Evolutionary conservation across 352 stramenopile species (phyloP).

Genomic region (Globisporangium perplexum): DNA sequence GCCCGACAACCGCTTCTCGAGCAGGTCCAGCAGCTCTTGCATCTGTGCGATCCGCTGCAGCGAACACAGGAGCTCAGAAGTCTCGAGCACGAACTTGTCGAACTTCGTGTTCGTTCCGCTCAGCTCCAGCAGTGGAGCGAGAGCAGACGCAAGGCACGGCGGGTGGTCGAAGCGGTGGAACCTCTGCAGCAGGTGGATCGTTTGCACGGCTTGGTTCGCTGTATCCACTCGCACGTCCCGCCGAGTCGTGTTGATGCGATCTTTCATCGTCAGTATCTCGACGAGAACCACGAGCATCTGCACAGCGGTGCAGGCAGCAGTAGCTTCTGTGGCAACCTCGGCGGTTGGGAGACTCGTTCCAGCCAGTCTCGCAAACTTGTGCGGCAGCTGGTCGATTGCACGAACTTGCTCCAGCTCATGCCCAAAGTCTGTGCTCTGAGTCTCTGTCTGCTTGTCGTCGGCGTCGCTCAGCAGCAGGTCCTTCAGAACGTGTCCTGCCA

Average conservation of each 20-base stretch:
- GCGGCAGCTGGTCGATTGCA: not conserved
- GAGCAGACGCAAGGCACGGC: not conserved
- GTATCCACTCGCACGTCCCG: conserved; percentile 4
- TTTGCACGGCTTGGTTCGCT: conserved; percentile 1
- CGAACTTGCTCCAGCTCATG: not conserved
- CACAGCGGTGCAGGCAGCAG: not conserved
- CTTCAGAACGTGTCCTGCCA: conserved; percentile 2
- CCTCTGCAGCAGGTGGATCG: conserved; percentile 26
- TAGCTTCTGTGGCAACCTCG: not conserved
- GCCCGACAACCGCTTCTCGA: conserved; percentile 22
- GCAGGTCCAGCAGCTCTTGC: conserved; percentile 15
- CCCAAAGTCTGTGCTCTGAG: no score
- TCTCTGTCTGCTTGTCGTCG: conserved; percentile 1
- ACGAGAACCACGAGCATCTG: not conserved
- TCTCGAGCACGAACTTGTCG: conserved; percentile 15
- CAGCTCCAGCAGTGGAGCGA: conserved; percentile 12
- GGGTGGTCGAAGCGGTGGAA: conserved; percentile 17
- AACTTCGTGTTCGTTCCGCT: conserved; percentile 13
- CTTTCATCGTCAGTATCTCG: not conserved
- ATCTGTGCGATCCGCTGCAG: conserved; percentile 13
- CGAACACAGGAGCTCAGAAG: conserved; percentile 11
- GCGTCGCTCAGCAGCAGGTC: conserved; percentile 11
- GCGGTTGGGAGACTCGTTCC: not conserved
- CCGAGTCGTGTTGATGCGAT: conserved; percentile 3
- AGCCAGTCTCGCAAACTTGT: not conserved